Conservation (phyloP, 2,329 filamentous ascomycete species). For the Ascomycota sp. region DNA sequence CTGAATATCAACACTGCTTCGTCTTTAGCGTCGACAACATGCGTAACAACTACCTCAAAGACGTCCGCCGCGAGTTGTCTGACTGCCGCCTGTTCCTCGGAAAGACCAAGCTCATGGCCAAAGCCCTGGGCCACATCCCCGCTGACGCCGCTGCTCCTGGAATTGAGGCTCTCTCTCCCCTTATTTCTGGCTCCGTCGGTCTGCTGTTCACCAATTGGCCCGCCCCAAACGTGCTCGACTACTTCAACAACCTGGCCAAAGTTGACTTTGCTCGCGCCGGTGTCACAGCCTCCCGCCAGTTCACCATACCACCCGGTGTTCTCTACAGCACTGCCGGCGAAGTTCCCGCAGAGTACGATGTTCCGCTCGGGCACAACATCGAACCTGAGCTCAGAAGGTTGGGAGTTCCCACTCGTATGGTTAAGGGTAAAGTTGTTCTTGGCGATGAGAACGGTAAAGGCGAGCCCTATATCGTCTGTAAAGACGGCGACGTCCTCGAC, state of each 20-base stretch:
- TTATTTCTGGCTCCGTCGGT: constrained; percentile 65
- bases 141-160: constrained; percentile 65
- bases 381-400: constrained; percentile 79
- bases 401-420: constrained; percentile 70
- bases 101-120: constrained; percentile 97
- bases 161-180: constrained; percentile 42
- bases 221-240: constrained; percentile 41
- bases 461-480: constrained; percentile 54
- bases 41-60: constrained; percentile 90
- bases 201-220: constrained; percentile 72
- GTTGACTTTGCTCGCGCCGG: constrained; percentile 86
- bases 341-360: constrained; percentile 57
- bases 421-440: constrained; percentile 69
- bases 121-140: constrained; percentile 60
- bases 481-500: constrained; percentile 65
- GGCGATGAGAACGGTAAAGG: constrained; percentile 29
- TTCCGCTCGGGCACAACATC: constrained; percentile 66
- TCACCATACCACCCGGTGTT: constrained; percentile 62
- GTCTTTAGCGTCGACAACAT: constrained; percentile 91
- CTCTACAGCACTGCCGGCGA: constrained; percentile 66
- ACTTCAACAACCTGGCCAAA: constrained; percentile 50
- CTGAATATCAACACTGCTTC: constrained; percentile 75
- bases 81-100: constrained; percentile 86
- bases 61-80: constrained; percentile 59
- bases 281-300: constrained; percentile 46